These are phyloP conservation scores for Ustilago nuda DNA, from an alignment of 1,284 basidiomycete species.

Conservation along the genomic window DNA sequence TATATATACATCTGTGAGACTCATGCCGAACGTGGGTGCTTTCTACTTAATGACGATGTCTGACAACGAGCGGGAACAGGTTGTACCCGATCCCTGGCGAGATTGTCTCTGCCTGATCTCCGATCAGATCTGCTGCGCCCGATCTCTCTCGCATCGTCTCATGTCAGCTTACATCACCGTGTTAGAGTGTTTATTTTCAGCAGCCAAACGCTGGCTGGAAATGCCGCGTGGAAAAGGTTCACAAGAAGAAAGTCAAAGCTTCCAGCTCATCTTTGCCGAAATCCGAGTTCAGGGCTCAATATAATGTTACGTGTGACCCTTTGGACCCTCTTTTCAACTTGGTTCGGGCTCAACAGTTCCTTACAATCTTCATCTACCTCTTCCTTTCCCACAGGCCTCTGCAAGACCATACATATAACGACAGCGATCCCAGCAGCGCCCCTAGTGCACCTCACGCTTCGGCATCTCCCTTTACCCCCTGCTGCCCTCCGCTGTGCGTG, in stretches of 20 bases:
- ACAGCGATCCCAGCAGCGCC: neutral
- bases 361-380: neutral
- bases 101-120: no score
- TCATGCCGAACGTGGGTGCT: no score
- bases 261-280: conserved; percentile 39
- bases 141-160: no score
- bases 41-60: no score
- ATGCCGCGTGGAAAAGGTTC: neutral
- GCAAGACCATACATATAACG: neutral
- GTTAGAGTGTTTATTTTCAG: no score
- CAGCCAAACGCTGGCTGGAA: neutral
- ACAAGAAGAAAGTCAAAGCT: conserved; percentile 23
- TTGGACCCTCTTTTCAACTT: conserved; percentile 12
- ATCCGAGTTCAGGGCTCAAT: conserved; percentile 9
- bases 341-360: neutral
- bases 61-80: no score
- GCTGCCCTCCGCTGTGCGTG: neutral
- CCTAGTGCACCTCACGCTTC: neutral
- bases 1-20: no score
- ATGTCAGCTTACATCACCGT: no score
- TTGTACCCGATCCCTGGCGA: no score
- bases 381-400: neutral
- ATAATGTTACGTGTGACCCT: conserved; percentile 3
- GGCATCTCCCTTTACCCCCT: neutral
- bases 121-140: no score